Conservation (phyloP, 2,329 filamentous ascomycete species). For the Lachnellula cervina region DNA sequence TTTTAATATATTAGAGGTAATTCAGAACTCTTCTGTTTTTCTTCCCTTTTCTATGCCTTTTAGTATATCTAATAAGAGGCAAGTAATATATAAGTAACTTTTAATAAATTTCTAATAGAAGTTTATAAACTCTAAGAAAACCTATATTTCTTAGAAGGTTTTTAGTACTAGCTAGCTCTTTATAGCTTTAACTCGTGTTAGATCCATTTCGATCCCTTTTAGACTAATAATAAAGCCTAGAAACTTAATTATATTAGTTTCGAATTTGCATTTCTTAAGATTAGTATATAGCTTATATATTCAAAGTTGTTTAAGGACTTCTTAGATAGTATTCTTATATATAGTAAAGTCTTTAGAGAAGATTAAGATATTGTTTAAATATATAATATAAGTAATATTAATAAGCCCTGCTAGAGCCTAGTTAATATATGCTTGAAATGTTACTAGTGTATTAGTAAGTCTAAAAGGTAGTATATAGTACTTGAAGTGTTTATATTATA, state of each 20-base stretch:
- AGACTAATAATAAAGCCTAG: neutral
- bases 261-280: neutral
- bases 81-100: neutral
- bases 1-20: too few species aligned
- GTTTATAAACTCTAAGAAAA: too few species aligned
- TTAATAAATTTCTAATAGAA: too few species aligned
- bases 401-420: neutral
- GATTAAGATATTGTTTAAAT: neutral
- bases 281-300: neutral
- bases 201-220: too few species aligned
- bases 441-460: neutral
- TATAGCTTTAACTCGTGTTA: too few species aligned
- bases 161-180: too few species aligned
- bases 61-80: neutral
- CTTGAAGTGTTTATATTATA: neutral
- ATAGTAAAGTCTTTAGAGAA: neutral
- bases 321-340: neutral
- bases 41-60: neutral
- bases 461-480: neutral
- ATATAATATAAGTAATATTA: neutral
- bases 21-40: neutral
- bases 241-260: neutral
- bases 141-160: too few species aligned
- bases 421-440: neutral
- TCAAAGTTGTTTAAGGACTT: neutral